phyloP scores from a whole-genome alignment of 2,329 filamentous ascomycete genomes.

The Coleophoma crateriformis region DNA sequence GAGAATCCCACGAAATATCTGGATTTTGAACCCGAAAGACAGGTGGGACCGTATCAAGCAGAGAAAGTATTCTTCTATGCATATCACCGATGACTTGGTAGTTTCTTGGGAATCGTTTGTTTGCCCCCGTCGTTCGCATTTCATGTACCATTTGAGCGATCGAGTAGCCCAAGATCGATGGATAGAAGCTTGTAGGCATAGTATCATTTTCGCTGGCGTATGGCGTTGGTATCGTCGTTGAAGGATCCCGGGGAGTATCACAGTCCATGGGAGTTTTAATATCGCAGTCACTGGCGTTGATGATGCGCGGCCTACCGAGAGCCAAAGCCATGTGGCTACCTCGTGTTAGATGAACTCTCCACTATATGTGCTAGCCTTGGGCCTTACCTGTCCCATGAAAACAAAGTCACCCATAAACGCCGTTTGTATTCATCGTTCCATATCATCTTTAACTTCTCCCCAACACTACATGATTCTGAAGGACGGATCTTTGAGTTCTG shows the following conservation, averaged over 20 bases:
- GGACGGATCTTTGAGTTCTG: neutral
- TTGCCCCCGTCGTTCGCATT: neutral
- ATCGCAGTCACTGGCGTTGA: slow-evolving; percentile 2
- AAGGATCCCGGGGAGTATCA: neutral
- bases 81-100: neutral
- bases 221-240: neutral
- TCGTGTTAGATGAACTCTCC: neutral
- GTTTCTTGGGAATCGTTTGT: neutral
- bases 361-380: neutral
- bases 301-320: slow-evolving; percentile 2
- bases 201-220: neutral
- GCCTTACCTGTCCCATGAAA: slow-evolving; percentile 2
- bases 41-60: neutral
- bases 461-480: neutral
- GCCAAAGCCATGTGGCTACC: neutral
- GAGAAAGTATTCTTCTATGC: neutral
- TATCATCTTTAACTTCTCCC: neutral
- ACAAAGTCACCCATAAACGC: slow-evolving; percentile 2
- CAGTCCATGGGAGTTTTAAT: slow-evolving; percentile 1
- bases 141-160: neutral
- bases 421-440: slow-evolving; percentile 4
- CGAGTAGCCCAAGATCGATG: neutral
- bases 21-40: slow-evolving; percentile 1
- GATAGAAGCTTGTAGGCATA: neutral
- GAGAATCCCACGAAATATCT: slow-evolving; percentile 2